Conservation (phyloP, 495 filamentous ascomycete genomes). For the Extremus antarcticus region DNA sequence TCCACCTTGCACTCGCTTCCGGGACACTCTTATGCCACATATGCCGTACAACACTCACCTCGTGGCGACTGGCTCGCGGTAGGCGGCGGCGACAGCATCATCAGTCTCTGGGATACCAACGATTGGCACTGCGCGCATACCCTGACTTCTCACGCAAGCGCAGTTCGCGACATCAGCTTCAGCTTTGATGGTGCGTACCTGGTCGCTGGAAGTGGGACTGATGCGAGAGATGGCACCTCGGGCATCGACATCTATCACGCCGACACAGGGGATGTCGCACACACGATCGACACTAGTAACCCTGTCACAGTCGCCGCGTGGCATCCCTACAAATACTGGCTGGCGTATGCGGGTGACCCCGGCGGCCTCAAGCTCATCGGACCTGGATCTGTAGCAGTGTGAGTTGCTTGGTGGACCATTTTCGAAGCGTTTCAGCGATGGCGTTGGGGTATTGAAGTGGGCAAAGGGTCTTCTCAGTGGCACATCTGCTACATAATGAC, state of each 20-base stretch:
- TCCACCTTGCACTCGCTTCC: slow-evolving; percentile 51
- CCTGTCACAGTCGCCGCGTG: slow-evolving; percentile 56
- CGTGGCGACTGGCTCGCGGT: slow-evolving; percentile 72
- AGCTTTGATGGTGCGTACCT: slow-evolving; percentile 85
- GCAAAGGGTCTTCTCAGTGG: too few relatives aligned
- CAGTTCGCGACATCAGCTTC: slow-evolving; percentile 77
- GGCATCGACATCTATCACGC: slow-evolving; percentile 54
- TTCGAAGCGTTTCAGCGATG: background rate
- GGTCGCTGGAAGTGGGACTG: slow-evolving; percentile 52
- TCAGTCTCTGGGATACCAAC: slow-evolving; percentile 82
- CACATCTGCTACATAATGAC: background rate
- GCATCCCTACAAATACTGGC: slow-evolving; percentile 80
- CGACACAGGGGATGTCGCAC: slow-evolving; percentile 77
- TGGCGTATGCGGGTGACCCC: slow-evolving; percentile 80
- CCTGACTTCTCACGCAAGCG: slow-evolving; percentile 51
- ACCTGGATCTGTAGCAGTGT: background rate
- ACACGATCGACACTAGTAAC: slow-evolving; percentile 58
- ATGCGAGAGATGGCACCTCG: slow-evolving; percentile 8
- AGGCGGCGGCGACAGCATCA: slow-evolving; percentile 79
- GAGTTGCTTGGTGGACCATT: background rate
- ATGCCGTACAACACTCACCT: slow-evolving; percentile 60
- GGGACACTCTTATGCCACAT: slow-evolving; percentile 71
- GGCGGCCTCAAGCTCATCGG: slow-evolving; percentile 77
- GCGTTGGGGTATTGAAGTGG: background rate
- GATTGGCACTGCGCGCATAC: slow-evolving; percentile 86